Percentiles rank a stretch among this genome's conserved stretches.
Evolutionary conservation across 2,329 filamentous ascomycete genomes (phyloP).

Genomic region (Hortaea werneckii): DNA sequence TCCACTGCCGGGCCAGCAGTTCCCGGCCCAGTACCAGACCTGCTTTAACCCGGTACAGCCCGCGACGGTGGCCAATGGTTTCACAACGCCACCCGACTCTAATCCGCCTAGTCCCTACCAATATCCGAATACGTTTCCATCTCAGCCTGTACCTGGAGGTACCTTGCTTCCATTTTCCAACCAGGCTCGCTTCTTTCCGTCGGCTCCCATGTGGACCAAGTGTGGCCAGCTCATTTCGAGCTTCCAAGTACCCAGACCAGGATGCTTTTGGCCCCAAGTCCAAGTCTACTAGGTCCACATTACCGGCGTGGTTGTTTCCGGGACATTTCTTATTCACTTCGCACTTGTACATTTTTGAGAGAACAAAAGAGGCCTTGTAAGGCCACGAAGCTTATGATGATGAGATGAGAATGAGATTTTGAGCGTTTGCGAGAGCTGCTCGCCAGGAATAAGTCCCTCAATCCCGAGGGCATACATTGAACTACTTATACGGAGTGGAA

Average conservation of each 20-base stretch:
- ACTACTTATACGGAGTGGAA: too few species aligned
- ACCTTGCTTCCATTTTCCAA: constrained; percentile 6
- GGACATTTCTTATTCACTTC: neutral
- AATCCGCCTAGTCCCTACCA: constrained; percentile 18
- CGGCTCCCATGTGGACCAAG: constrained; percentile 5
- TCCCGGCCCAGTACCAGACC: constrained; percentile 4
- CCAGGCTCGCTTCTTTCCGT: constrained; percentile 1
- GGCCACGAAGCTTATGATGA: neutral
- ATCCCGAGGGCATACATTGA: neutral
- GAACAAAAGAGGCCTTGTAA: neutral
- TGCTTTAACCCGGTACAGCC: neutral
- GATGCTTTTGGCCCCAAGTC: constrained; percentile 13
- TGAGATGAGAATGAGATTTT: neutral
- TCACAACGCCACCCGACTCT: constrained; percentile 17
- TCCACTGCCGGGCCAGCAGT: constrained; percentile 19
- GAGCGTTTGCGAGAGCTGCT: neutral
- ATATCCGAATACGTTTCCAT: constrained; percentile 15
- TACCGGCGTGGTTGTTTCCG: neutral
- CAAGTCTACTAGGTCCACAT: constrained; percentile 7
- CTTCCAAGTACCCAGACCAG: constrained; percentile 13
- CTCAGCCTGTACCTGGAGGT: constrained; percentile 11
- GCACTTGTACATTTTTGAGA: neutral
- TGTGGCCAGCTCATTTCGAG: constrained; percentile 19
- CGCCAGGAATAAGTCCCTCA: neutral
- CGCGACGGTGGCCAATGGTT: neutral